Conservation (phyloP, 1,284 basidiomycete species). For the Ceratobasidium sp. region DNA sequence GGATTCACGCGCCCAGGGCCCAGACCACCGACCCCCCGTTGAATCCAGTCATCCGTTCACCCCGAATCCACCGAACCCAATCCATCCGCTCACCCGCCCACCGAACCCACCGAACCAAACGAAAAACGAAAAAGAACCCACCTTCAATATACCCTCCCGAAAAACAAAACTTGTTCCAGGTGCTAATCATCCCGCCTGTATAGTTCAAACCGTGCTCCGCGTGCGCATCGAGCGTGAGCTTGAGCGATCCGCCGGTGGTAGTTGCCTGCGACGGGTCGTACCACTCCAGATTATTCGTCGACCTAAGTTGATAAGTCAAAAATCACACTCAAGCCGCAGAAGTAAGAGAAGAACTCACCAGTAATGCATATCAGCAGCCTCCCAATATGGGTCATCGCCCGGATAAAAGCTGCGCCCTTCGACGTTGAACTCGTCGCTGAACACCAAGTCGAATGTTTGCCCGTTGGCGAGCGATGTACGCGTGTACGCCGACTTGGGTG, state of each 20-base stretch:
- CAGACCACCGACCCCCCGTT: too few species aligned
- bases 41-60: too few species aligned
- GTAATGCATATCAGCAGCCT: slow-evolving; percentile 82
- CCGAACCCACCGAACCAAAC: too few species aligned
- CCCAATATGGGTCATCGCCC: slow-evolving; percentile 77
- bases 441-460: slow-evolving; percentile 61
- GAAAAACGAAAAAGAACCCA: slow-evolving; percentile 48
- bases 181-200: slow-evolving; percentile 69
- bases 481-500: slow-evolving; percentile 64
- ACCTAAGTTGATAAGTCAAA: slow-evolving; percentile 53
- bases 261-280: slow-evolving; percentile 81
- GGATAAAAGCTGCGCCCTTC: slow-evolving; percentile 80
- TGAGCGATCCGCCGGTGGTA: slow-evolving; percentile 84
- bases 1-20: too few species aligned
- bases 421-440: slow-evolving; percentile 67
- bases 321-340: slow-evolving; percentile 53
- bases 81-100: too few species aligned
- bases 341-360: slow-evolving; percentile 65
- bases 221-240: slow-evolving; percentile 78
- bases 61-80: too few species aligned
- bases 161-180: slow-evolving; percentile 97
- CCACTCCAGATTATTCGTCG: slow-evolving; percentile 75
- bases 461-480: slow-evolving; percentile 58
- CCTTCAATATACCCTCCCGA: slow-evolving; percentile 82
- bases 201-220: slow-evolving; percentile 80